phyloP scores from a whole-genome alignment of 164 flowering plant genomes.

The Vitis amurensis region DNA sequence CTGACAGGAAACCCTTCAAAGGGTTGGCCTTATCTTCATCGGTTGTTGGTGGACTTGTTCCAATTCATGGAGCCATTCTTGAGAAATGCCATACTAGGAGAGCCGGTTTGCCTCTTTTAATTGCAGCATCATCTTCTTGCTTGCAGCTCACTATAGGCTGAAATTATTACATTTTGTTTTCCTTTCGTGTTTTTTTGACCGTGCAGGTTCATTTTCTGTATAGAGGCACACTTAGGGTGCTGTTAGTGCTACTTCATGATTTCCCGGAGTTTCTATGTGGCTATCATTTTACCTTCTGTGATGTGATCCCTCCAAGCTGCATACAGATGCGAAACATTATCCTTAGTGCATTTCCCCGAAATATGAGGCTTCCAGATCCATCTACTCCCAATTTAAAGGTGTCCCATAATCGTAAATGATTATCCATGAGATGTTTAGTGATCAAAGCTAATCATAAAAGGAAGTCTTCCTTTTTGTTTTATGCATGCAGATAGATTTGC shows the following conservation, averaged over 20 bases:
- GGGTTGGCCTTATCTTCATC: conserved; percentile 89
- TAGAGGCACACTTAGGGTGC: conserved; percentile 90
- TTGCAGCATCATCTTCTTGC: neutral
- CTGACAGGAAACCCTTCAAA: conserved; percentile 75
- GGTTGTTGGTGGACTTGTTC: conserved; percentile 80
- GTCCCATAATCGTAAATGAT: neutral
- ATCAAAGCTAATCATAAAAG: neutral
- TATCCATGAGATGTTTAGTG: neutral
- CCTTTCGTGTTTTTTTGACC: conserved; percentile 1
- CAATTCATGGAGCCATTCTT: conserved; percentile 94
- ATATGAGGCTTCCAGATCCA: conserved; percentile 98
- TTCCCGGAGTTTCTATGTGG: conserved; percentile 98
- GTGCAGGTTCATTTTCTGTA: conserved; percentile 81
- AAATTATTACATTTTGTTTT: neutral
- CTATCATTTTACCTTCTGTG: conserved; percentile 98
- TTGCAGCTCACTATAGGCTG: neutral
- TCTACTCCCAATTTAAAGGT: conserved; percentile 98
- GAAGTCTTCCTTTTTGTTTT: neutral
- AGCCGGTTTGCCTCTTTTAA: conserved; percentile 49
- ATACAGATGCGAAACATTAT: conserved; percentile 98
- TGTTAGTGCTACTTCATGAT: conserved; percentile 93
- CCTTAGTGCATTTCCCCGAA: conserved; percentile 97
- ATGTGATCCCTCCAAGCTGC: conserved; percentile 96
- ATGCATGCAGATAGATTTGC: conserved; percentile 77
- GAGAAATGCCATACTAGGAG: conserved; percentile 85